Base-by-base conservation (phyloP, 2,329 filamentous ascomycete species). In the Escovopsis sp. region DNA sequence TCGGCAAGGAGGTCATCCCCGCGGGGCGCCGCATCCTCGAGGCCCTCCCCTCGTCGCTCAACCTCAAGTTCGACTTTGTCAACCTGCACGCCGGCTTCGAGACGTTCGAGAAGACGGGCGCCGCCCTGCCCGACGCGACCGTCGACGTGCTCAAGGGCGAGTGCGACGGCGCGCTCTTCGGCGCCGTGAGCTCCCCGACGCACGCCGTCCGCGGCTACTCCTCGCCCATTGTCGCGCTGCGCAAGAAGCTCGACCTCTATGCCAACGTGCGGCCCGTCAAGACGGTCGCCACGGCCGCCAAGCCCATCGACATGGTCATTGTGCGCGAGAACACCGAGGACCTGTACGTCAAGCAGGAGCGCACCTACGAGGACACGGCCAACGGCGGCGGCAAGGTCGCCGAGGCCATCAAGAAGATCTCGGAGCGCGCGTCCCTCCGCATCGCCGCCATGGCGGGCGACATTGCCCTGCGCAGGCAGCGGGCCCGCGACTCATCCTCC, bases 321-420 rank as follows among this genome's bases (percentile, higher is more conserved):
- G 91, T 96, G 43, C 85, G 91, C 51, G 91, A 98, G 67, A 98
- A 98, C 71, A 98, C 91, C 30, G 91, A 98, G 69, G 91, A 98
- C 62, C 75, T 98, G 35, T 94, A 94, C 65, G 89, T 98, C 55
- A 96, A 96, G 70, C 84, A 96, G 63, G 91, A 98, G 70, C 81
- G 72, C 62, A 95, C 87, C 19, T 81, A 77, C 59, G 28, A 30
- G 28, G 28, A 6, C 28, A 85, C 46, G 28, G 28, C 6, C 28
- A 30, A 10, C 15, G 28, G 28, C 28, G 10, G 28, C 6, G 80
- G 82, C 62, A 88, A 86, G 68, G 83, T 96, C 45, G 89, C 91
- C 49, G 89, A 96, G 69, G 91, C 91, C 38, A 89, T 96, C 68
- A 98, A 98, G 75, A 84, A 89, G 56, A 98, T 98, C 58, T 85